A percentile compares a stretch with the other conserved stretches of the same genome.
Evolutionary conservation across 2,329 filamentous ascomycete genomes (phyloP).

Genomic region (Fusarium illudens): DNA sequence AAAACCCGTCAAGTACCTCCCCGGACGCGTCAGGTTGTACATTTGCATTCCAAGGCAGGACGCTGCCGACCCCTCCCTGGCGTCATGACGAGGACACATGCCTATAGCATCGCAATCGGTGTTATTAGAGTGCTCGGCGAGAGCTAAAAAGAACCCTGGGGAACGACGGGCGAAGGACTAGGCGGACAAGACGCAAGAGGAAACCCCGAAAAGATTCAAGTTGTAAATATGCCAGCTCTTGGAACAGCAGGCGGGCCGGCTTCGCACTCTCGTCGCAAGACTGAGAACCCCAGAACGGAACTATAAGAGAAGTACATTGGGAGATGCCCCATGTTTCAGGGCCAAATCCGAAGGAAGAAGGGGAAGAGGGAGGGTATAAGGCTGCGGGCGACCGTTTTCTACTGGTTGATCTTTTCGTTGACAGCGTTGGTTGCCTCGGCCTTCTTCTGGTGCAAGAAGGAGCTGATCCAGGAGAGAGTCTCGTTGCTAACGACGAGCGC

Average conservation of each 20-base stretch:
- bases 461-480: constrained; percentile 67
- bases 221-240: neutral
- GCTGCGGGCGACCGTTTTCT: constrained; percentile 28
- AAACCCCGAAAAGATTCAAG: constrained; percentile 2
- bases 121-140: constrained; percentile 5
- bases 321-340: constrained; percentile 3
- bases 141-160: constrained; percentile 7
- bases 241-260: neutral
- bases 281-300: constrained; percentile 15
- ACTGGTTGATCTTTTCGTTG: constrained; percentile 62
- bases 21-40: neutral
- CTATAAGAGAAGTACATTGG: constrained; percentile 17
- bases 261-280: constrained; percentile 3
- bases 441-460: constrained; percentile 69
- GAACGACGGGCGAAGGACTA: constrained; percentile 3
- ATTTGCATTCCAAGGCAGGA: neutral
- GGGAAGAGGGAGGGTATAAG: constrained; percentile 39
- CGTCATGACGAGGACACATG: neutral
- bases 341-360: constrained; percentile 14
- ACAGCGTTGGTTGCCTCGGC: constrained; percentile 63
- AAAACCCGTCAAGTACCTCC: neutral
- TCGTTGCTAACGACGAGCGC: constrained; percentile 73
- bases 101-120: neutral
- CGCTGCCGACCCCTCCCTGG: neutral
- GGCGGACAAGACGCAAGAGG: constrained; percentile 3